phyloP scores from a whole-genome alignment of 495 filamentous ascomycete genomes.

The Penicillium robsamsonii region DNA sequence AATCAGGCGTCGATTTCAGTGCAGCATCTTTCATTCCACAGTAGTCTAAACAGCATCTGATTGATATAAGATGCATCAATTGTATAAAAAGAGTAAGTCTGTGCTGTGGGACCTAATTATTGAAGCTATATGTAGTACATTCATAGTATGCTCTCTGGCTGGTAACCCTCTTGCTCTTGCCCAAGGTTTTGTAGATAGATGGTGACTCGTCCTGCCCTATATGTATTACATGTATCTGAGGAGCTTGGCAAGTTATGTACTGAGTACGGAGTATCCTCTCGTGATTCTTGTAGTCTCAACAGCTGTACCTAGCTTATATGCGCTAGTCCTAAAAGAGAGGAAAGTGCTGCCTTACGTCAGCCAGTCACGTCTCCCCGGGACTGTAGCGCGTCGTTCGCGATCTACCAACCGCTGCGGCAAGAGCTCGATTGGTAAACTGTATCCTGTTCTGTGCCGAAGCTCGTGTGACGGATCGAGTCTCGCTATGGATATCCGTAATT shows the following conservation, averaged over 20 bases:
- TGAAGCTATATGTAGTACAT: neutral
- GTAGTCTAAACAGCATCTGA: neutral
- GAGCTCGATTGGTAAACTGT: constrained; percentile 7
- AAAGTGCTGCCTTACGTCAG: constrained; percentile 31
- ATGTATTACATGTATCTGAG: too few species aligned
- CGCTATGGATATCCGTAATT: constrained; percentile 78
- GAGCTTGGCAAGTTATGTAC: too few species aligned
- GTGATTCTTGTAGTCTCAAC: neutral
- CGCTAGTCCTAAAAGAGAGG: neutral
- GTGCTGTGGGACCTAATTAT: neutral
- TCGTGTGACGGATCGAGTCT: neutral
- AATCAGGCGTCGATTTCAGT: neutral
- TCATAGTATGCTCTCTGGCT: neutral
- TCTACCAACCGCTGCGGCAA: constrained; percentile 8
- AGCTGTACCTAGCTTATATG: neutral
- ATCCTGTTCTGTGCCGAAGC: neutral
- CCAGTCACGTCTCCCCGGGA: constrained; percentile 33
- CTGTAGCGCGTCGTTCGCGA: constrained; percentile 31
- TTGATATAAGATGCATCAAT: neutral
- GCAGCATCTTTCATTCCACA: neutral
- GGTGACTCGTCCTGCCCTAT: neutral
- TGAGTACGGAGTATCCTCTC: too few species aligned
- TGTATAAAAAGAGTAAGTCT: neutral
- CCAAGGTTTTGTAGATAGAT: neutral
- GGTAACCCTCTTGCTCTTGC: neutral